phyloP scores from a whole-genome alignment of 2,329 filamentous ascomycete genomes.

The Epichloe gansuensis region DNA sequence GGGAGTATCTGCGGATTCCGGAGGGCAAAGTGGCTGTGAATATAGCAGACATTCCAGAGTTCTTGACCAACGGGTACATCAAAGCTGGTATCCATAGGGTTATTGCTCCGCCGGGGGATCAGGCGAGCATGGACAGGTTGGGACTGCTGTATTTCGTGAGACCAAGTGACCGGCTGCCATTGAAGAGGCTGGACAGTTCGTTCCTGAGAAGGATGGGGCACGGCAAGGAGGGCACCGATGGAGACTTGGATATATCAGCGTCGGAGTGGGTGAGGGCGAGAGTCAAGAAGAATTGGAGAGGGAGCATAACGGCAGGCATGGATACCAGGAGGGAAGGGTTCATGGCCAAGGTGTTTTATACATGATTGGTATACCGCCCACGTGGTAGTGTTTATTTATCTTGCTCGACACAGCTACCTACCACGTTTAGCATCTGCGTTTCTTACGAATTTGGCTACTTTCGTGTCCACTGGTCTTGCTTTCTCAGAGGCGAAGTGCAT shows the following conservation, averaged over 20 bases:
- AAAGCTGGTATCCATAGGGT: constrained; percentile 4
- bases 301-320: background rate
- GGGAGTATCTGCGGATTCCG: constrained; percentile 3
- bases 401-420: too few relatives aligned
- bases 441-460: background rate
- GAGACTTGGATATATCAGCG: constrained; percentile 2
- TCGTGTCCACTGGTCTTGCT: background rate
- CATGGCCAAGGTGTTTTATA: constrained; percentile 4
- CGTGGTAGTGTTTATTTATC: too few relatives aligned
- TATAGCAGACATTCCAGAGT: constrained; percentile 1
- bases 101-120: constrained; percentile 1
- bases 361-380: background rate
- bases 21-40: constrained; percentile 5
- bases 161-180: constrained; percentile 2
- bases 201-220: constrained; percentile 1
- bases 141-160: constrained; percentile 5
- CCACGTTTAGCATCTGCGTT: too few relatives aligned
- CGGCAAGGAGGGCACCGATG: background rate
- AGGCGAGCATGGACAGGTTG: constrained; percentile 2
- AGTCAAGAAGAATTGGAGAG: constrained; percentile 4
- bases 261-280: constrained; percentile 3
- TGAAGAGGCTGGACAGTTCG: constrained; percentile 1
- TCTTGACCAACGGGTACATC: constrained; percentile 3
- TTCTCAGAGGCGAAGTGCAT: background rate
- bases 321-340: constrained; percentile 1